A percentile compares a stretch with the other conserved stretches of the same genome.
These are phyloP conservation scores for Populus hybrid DNA, from an alignment of 441 rosid species.

Conservation along the genomic window DNA sequence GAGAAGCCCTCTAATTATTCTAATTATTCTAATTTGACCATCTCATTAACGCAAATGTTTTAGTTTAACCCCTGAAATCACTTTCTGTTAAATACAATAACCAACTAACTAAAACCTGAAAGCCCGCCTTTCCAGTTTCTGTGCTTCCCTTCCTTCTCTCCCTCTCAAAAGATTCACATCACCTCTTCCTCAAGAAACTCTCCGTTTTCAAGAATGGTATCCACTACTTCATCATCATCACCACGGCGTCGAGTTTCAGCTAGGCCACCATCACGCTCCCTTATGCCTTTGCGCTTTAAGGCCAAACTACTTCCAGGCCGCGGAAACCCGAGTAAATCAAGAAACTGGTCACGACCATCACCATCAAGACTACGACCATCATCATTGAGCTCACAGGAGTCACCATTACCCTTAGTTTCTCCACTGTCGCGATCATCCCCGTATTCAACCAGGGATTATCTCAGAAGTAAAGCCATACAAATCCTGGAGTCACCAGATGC, in stretches of 20 bases:
- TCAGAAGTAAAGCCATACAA: not conserved
- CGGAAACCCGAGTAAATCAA: not conserved
- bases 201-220: not conserved
- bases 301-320: not conserved
- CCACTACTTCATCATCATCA: not conserved
- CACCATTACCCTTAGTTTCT: not conserved
- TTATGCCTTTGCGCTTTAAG: not conserved
- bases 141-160: not conserved
- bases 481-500: not conserved
- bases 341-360: not conserved
- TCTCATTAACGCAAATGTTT: not conserved
- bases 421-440: not conserved
- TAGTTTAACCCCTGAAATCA: not conserved
- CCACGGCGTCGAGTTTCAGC: not conserved
- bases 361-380: not conserved
- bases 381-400: not conserved
- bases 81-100: not conserved
- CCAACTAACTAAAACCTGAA: not conserved
- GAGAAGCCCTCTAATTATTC: not conserved
- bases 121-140: not conserved
- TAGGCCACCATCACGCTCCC: not conserved
- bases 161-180: not conserved
- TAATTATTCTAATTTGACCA: not conserved
- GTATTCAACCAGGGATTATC: not conserved
- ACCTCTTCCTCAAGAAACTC: not conserved